These are phyloP conservation scores for Penicillium taxi DNA, from an alignment of 495 filamentous ascomycete genomes.

Conservation along the genomic window DNA sequence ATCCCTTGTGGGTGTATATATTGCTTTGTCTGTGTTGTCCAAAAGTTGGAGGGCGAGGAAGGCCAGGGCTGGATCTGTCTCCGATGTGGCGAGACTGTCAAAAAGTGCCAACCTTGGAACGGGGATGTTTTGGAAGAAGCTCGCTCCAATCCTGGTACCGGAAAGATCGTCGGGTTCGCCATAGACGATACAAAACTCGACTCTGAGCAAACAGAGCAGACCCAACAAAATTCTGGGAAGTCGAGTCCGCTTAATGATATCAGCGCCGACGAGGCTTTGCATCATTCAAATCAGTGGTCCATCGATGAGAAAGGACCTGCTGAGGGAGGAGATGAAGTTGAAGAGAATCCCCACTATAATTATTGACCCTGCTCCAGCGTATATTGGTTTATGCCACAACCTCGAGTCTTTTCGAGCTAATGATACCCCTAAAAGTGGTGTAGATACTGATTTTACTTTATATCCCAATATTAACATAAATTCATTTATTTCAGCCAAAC, in stretches of 20 bases:
- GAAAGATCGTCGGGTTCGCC: constrained; percentile 65
- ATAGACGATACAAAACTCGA: constrained; percentile 37
- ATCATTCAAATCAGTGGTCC: constrained; percentile 34
- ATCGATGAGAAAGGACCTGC: constrained; percentile 23
- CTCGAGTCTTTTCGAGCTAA: not conserved
- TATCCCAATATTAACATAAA: not conserved
- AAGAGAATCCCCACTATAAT: constrained; percentile 4
- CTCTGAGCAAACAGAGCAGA: not conserved
- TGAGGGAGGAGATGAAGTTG: constrained; percentile 5
- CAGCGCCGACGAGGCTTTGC: constrained; percentile 27
- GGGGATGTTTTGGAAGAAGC: constrained; percentile 70
- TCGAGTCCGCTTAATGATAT: constrained; percentile 24
- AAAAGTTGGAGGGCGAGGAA: constrained; percentile 82
- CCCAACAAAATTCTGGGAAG: constrained; percentile 2
- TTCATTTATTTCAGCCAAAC: constrained; percentile 6
- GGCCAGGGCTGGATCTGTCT: constrained; percentile 96
- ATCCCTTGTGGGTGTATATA: constrained; percentile 89
- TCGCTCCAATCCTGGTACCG: constrained; percentile 38
- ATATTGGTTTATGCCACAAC: not conserved
- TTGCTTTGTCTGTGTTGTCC: constrained; percentile 95
- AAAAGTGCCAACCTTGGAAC: constrained; percentile 86
- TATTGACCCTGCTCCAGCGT: not conserved
- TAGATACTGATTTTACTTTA: not conserved
- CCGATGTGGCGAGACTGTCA: constrained; percentile 76
- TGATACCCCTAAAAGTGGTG: not conserved